Base-by-base conservation (phyloP, 805 yeast species). In the Ogataea saltuana region DNA sequence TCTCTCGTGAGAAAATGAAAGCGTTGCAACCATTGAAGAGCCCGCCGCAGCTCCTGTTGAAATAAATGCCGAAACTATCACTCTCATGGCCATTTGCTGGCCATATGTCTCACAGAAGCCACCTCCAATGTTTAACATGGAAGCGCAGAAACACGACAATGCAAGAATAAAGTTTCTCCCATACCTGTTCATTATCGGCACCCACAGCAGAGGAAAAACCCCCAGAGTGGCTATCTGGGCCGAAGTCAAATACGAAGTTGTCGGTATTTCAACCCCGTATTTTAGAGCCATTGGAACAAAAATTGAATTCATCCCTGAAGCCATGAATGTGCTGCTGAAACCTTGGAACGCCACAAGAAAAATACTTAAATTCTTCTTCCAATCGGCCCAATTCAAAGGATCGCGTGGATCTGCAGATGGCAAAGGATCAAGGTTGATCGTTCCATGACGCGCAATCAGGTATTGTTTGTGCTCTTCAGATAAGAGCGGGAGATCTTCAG, bases 21-120 rank as follows among this genome's bases (percentile, higher is more conserved):
- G 27, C 16, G 31, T 33, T 3, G 33, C 33, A 19, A 42, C 42
- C 21, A 37, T 32, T 5, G 46, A 40, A 2, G 42, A 42, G 25
- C 46, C 42, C 2, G 46, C 38, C 3, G 44, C 44, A 4, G 44
- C 28, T 2, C 44, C 44, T 11, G 44, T 41, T 7, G 44, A 41
- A 4, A 41, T 41, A 23, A 41, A 41, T 4, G 35, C 39, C 2
- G 37, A 37, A 5, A 42, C 42, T 10, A 42, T 22, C 4, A 42
- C 42, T 19, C 46, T 21, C 15, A 38, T 37, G 22, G 46, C 42
- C 46, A 42, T 42, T 18, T 42, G 42, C 23, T 42, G 42, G 17
- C 42, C 46, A 25, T 42, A 37, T 4, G 46, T 42, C 12, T 22
- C 17, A 20, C 42, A 42, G 18, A 42, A 37, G 3, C 46, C 46